A percentile compares a stretch with the other conserved stretches of the same genome.
Conservation (phyloP, 768 basidiomycete species). For the Leccinum rimulosum region DNA sequence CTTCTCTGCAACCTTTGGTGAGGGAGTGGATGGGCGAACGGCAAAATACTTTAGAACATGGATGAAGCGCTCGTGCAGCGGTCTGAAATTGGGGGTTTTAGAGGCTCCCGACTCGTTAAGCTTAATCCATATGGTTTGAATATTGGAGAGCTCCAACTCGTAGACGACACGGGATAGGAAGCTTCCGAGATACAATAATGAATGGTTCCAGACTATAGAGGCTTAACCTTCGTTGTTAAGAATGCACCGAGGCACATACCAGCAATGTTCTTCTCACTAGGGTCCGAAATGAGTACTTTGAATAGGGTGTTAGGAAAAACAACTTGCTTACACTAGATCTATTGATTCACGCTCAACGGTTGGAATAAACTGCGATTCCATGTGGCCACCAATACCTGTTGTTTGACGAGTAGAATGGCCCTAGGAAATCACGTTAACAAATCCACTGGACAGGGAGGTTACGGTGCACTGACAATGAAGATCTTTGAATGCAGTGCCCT, state of each 20-base stretch:
- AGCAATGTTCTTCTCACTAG: slow-evolving; percentile 41
- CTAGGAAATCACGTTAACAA: background rate
- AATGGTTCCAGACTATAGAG: background rate
- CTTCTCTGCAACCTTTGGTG: background rate
- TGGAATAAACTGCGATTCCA: slow-evolving; percentile 8
- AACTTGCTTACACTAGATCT: slow-evolving; percentile 8
- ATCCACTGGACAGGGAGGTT: background rate
- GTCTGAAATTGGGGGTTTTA: background rate
- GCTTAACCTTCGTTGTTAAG: background rate
- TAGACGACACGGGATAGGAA: background rate
- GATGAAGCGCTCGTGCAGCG: background rate
- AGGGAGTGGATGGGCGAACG: background rate
- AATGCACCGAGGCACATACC: slow-evolving; percentile 39
- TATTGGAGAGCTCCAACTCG: background rate
- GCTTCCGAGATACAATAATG: background rate
- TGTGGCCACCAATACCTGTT: slow-evolving; percentile 11
- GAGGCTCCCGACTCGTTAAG: background rate
- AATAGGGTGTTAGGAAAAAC: background rate
- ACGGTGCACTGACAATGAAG: slow-evolving; percentile 62
- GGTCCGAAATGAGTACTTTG: background rate
- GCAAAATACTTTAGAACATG: background rate
- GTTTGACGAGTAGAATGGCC: slow-evolving; percentile 14
- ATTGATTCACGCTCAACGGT: slow-evolving; percentile 15
- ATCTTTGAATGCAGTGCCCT: slow-evolving; percentile 69
- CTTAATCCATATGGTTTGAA: background rate